Evolutionary conservation across 2,329 filamentous ascomycete genomes (phyloP), one percentile per base, ranked within the genome.

Genomic region (Mycosphaerella sp.): DNA sequence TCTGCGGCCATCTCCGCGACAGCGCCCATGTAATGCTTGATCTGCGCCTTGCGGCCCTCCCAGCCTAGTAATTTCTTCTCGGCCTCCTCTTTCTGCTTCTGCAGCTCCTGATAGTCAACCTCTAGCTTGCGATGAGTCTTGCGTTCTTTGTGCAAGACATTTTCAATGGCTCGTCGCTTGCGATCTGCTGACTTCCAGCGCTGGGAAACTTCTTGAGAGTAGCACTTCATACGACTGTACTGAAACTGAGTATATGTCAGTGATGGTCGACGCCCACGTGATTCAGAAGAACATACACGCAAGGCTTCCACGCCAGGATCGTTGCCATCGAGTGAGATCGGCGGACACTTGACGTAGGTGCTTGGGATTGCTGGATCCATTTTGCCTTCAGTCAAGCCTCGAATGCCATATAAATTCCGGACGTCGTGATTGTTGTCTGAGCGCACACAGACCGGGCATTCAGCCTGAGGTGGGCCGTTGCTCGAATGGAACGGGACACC

Each of bases 391-490:
- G 61, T 52, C 46, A 71, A 66, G n/a, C 74, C 73, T 37, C 71
- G 68, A 27, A 78, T 68, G 3, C 69, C 70, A 55, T 70, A 77
- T 9, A 78, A 63, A 8, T 68, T 65, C 48, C 68, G 70, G 17
- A 59, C 57, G 3, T 59, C 57, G 4, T 57, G 40, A 40, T 75
- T 70, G 48, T 62, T 40, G 8, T 46, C 36, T 13, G 71, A 66
- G 8, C 57, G 60, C 13, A 64, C 47, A 54, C 75, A 78, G 1
- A 72, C 60, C 2, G 75, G 75, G 54, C 75, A 78, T 14, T 69
- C 60, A 6, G 73, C 72, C 28, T 61, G 61, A 2, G 75, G 74
- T 30, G 61, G 65, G 42, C 69, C 55, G 10, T 66, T 68, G 28
- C 66, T 63, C 0, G 69, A 66, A 55, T 76, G 70, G 44, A 77